Conservation (phyloP, 805 yeast genomes). For the Sugiyamaella lignohabitans region DNA sequence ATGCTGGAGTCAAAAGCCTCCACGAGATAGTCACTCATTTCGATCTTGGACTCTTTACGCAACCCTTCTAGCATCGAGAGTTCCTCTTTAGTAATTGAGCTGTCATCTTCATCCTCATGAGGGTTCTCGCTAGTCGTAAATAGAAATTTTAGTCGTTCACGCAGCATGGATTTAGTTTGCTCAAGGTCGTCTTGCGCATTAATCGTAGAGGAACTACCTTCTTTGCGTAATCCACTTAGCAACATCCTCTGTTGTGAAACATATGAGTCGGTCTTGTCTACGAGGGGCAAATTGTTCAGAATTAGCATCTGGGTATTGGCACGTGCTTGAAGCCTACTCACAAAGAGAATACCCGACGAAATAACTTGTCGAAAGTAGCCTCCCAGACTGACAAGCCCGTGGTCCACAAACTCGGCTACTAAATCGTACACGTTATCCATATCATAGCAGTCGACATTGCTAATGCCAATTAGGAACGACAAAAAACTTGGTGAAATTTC, state of each 20-base stretch:
- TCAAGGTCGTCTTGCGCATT: background rate
- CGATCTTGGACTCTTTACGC: background rate
- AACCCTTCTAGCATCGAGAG: background rate
- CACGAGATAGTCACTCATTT: background rate
- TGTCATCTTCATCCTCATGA: background rate
- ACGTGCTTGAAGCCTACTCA: constrained; percentile 36
- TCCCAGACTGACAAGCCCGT: constrained; percentile 49
- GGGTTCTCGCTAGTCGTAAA: background rate
- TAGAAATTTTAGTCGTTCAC: background rate
- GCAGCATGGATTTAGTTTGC: no score
- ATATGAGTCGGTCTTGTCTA: background rate
- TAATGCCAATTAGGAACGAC: constrained; percentile 20
- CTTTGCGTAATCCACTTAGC: background rate
- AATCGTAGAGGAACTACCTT: no score
- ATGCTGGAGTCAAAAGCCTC: background rate
- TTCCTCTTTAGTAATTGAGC: background rate
- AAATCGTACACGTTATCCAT: constrained; percentile 33
- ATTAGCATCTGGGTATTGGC: constrained; percentile 40
- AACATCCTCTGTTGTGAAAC: background rate
- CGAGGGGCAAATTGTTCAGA: constrained; percentile 37
- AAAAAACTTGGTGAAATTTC: constrained; percentile 24
- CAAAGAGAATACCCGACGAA: constrained; percentile 77
- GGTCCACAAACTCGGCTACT: constrained; percentile 43
- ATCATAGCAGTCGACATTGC: constrained; percentile 8
- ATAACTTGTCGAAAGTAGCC: constrained; percentile 74